phyloP scores from a whole-genome alignment of 768 basidiomycete genomes.

The Tricholoma saponaceum region DNA sequence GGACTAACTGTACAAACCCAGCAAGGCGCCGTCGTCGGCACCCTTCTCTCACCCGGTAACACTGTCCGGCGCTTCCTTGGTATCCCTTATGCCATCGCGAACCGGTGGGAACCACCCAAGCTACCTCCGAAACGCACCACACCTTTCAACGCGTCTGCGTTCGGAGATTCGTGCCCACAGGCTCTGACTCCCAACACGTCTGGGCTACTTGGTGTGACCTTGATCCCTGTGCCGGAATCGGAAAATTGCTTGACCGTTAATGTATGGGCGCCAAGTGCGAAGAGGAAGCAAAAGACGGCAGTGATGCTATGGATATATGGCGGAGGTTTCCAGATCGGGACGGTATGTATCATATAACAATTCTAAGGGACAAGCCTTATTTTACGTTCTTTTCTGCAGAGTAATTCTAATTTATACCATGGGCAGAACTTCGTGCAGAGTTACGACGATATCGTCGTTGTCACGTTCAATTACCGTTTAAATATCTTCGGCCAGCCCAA shows the following conservation, averaged over 20 bases:
- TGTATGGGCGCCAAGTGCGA: conserved; percentile 31
- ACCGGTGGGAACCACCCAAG: conserved; percentile 28
- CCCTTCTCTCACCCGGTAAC: conserved; percentile 14
- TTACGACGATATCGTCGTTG: conserved; percentile 27
- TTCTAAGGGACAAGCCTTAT: too few species aligned
- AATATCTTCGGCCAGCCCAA: conserved; percentile 35
- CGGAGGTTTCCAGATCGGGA: conserved; percentile 31
- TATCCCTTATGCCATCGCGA: neutral
- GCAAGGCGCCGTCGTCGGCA: conserved; percentile 29
- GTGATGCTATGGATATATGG: conserved; percentile 36
- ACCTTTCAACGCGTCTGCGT: conserved; percentile 22
- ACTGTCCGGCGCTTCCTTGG: conserved; percentile 29
- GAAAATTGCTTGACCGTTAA: conserved; percentile 34
- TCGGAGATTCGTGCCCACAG: conserved; percentile 29
- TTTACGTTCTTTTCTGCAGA: conserved; percentile 16
- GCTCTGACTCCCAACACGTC: too few species aligned
- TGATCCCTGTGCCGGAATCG: too few species aligned
- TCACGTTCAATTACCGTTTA: conserved; percentile 21
- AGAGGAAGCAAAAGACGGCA: conserved; percentile 27
- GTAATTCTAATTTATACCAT: conserved; percentile 22
- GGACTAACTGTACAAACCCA: too few species aligned
- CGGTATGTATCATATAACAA: conserved; percentile 26
- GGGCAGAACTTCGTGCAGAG: conserved; percentile 28
- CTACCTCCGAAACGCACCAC: conserved; percentile 17
- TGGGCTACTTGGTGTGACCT: too few species aligned